Evolutionary conservation across 306 rosid genomes (phyloP).

Genomic region (Malus orientalis): DNA sequence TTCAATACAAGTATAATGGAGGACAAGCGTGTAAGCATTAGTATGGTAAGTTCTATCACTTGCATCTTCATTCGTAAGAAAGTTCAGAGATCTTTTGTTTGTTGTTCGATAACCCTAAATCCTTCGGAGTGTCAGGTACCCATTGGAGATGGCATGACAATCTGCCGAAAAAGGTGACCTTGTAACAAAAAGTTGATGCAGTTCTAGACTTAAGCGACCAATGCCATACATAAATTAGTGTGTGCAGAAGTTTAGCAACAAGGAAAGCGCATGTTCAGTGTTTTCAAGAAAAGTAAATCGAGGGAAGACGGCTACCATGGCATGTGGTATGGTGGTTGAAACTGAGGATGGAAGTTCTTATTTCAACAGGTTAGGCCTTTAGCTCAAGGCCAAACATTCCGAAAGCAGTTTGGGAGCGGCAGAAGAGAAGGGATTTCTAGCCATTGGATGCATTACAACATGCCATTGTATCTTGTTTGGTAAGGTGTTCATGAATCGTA

Average conservation of each 20-base stretch:
- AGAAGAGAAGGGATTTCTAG: not conserved
- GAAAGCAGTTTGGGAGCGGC: not conserved
- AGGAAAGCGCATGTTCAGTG: not conserved
- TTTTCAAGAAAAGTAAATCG: not conserved
- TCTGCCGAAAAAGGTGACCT: constrained; percentile 60
- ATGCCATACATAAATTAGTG: not conserved
- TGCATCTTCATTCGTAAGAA: constrained; percentile 1
- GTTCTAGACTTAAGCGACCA: not conserved
- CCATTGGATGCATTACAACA: not conserved
- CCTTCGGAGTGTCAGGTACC: constrained; percentile 56
- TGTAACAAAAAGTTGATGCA: not conserved
- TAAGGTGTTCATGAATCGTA: too few species aligned
- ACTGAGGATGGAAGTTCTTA: not conserved
- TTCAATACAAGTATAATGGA: constrained; percentile 51
- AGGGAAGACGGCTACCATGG: not conserved
- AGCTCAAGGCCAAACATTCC: not conserved
- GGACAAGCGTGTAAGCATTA: constrained; percentile 72
- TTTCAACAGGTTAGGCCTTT: not conserved
- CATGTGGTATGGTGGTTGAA: not conserved
- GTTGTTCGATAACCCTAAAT: constrained; percentile 5
- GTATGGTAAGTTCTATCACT: constrained; percentile 51
- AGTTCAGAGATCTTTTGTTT: not conserved
- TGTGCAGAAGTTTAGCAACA: not conserved
- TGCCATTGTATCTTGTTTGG: too few species aligned
- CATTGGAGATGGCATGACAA: constrained; percentile 94